Conservation (phyloP, 1,284 basidiomycete genomes). For the Coniophora puteana region DNA sequence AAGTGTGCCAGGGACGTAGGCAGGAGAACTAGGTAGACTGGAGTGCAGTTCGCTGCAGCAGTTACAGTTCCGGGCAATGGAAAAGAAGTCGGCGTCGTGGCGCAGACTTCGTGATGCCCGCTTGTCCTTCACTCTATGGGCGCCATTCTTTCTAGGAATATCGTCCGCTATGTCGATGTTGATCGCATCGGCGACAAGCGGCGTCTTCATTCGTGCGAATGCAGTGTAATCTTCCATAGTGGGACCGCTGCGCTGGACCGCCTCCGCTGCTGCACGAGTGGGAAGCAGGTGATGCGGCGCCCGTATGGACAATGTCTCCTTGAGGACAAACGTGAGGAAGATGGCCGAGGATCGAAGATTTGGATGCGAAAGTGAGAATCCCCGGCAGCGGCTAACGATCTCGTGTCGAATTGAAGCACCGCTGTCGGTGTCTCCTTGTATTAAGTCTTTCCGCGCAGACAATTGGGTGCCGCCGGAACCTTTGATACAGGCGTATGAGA, state of each 20-base stretch:
- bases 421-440: no score
- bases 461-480: no score
- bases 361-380: slow-evolving; percentile 27
- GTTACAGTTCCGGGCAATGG: slow-evolving; percentile 23
- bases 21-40: no score
- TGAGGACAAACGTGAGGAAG: slow-evolving; percentile 46
- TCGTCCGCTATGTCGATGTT: slow-evolving; percentile 28
- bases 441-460: no score
- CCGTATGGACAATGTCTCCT: slow-evolving; percentile 38
- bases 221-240: slow-evolving; percentile 47
- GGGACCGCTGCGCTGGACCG: slow-evolving; percentile 41
- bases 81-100: slow-evolving; percentile 41
- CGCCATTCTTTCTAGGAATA: no score
- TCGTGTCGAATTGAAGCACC: no score
- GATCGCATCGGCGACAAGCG: slow-evolving; percentile 41
- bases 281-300: slow-evolving; percentile 47
- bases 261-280: slow-evolving; percentile 38
- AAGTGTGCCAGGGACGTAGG: slow-evolving; percentile 39
- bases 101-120: slow-evolving; percentile 31
- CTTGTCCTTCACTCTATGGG: no score
- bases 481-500: no score
- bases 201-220: slow-evolving; percentile 29
- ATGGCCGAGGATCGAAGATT: slow-evolving; percentile 40
- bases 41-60: slow-evolving; percentile 18
- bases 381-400: slow-evolving; percentile 21